Percentiles rank a stretch among this genome's conserved stretches.
Conservation (phyloP, 192 early-diverging fungal species). For the Podila epicladia region DNA sequence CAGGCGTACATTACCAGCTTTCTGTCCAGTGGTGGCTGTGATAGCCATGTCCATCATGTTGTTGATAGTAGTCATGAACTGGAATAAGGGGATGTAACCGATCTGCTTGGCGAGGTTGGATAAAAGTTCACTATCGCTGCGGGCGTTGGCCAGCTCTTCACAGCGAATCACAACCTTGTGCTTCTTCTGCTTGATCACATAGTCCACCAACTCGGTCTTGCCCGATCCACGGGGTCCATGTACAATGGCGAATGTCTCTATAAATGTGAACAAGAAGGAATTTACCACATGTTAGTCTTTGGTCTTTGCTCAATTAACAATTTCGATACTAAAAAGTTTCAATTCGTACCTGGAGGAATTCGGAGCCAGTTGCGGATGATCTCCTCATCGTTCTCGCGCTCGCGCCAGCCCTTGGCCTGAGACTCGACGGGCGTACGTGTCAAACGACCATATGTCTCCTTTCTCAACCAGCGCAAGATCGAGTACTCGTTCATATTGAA, state of each 20-base stretch:
- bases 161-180: constrained; percentile 85
- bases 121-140: constrained; percentile 79
- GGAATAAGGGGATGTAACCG: constrained; percentile 79
- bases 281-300: too few species aligned
- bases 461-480: constrained; percentile 64
- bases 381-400: constrained; percentile 63
- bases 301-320: background rate
- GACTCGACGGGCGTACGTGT: constrained; percentile 18
- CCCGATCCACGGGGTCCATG: constrained; percentile 88
- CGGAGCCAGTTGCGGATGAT: constrained; percentile 66
- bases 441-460: constrained; percentile 60
- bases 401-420: constrained; percentile 59
- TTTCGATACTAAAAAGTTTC: background rate
- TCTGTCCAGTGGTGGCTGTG: constrained; percentile 89
- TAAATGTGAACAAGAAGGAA: too few species aligned
- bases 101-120: constrained; percentile 83
- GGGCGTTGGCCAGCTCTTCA: constrained; percentile 78
- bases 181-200: constrained; percentile 72
- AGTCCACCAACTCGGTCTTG: constrained; percentile 78
- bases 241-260: constrained; percentile 87
- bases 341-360: constrained; percentile 57
- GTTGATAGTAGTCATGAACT: constrained; percentile 75
- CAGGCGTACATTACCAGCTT: constrained; percentile 62
- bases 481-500: constrained; percentile 76
- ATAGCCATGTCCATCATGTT: constrained; percentile 85